These are phyloP conservation scores for Musa balbisiana DNA, from an alignment of 202 grass and related monocot species.

Conservation along the genomic window DNA sequence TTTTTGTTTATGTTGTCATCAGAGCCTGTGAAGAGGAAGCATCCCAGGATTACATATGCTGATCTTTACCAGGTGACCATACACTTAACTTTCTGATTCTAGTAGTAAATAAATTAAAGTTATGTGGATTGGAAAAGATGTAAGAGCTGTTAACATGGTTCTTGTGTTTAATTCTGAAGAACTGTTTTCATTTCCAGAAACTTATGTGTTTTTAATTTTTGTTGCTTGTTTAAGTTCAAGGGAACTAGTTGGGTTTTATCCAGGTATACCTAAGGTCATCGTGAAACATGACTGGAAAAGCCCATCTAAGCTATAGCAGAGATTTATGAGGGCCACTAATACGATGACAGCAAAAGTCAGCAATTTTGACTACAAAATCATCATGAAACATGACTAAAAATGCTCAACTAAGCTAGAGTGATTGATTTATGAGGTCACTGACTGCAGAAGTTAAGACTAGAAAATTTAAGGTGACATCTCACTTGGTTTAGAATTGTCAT, in stretches of 20 bases:
- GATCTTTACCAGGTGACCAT: constrained; percentile 50
- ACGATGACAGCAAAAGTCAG: no score
- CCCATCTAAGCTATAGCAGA: background rate
- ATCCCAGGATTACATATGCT: constrained; percentile 51
- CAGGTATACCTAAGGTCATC: background rate
- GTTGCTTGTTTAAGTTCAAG: background rate
- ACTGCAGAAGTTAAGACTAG: no score
- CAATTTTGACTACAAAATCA: no score
- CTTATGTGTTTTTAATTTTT: background rate
- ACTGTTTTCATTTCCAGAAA: background rate
- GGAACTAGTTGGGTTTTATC: background rate
- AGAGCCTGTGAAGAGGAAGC: constrained; percentile 55
- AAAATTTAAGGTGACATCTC: no score
- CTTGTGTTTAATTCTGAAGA: background rate
- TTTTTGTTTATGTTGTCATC: background rate
- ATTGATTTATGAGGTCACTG: no score
- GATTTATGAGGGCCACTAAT: no score
- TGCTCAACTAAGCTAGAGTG: no score
- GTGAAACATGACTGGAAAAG: background rate
- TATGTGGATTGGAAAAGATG: background rate
- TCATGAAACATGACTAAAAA: no score
- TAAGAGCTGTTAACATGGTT: background rate
- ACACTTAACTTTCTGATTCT: background rate
- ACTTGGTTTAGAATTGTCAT: no score
- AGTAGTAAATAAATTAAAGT: background rate